A percentile compares a stretch with the other conserved stretches of the same genome.
These are phyloP conservation scores for Erysimum pusillum DNA, from an alignment of 441 rosid genomes.

Conservation along the genomic window DNA sequence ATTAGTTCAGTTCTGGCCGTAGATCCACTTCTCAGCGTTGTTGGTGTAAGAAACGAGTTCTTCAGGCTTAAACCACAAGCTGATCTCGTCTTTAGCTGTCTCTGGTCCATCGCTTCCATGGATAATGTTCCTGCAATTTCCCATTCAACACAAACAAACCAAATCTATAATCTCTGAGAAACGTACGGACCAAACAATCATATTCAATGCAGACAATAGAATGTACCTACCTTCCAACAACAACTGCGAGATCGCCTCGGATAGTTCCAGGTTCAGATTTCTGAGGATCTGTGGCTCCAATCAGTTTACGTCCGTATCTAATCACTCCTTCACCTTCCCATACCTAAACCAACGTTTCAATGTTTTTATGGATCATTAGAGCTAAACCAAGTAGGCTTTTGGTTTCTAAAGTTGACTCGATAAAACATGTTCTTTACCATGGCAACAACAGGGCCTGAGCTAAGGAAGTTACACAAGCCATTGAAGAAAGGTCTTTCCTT, in stretches of 20 bases:
- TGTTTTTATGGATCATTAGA: neutral
- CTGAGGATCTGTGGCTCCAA: constrained; percentile 97
- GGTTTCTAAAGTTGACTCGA: neutral
- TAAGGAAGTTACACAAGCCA: constrained; percentile 92
- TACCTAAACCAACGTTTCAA: constrained; percentile 52
- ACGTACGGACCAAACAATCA: neutral
- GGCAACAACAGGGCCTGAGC: constrained; percentile 97
- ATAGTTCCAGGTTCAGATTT: constrained; percentile 98
- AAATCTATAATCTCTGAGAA: neutral
- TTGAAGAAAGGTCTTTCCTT: constrained; percentile 93
- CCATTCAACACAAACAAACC: neutral
- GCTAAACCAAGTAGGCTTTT: neutral
- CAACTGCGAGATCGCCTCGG: constrained; percentile 95
- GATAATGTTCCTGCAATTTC: constrained; percentile 74
- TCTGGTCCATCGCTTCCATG: constrained; percentile 98
- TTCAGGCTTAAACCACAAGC: constrained; percentile 92
- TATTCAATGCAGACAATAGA: neutral
- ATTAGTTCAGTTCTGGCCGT: constrained; percentile 61
- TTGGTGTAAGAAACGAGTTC: constrained; percentile 80
- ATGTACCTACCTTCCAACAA: constrained; percentile 93
- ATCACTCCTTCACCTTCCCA: constrained; percentile 99
- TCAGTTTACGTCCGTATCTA: constrained; percentile 87
- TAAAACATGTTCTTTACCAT: constrained; percentile 57
- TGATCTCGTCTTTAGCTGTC: constrained; percentile 91
- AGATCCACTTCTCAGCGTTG: constrained; percentile 92